Evolutionary conservation across 78 protist species (phyloP), one percentile per base, ranked within the genome.

Genomic region (Isochrysis galbana): DNA sequence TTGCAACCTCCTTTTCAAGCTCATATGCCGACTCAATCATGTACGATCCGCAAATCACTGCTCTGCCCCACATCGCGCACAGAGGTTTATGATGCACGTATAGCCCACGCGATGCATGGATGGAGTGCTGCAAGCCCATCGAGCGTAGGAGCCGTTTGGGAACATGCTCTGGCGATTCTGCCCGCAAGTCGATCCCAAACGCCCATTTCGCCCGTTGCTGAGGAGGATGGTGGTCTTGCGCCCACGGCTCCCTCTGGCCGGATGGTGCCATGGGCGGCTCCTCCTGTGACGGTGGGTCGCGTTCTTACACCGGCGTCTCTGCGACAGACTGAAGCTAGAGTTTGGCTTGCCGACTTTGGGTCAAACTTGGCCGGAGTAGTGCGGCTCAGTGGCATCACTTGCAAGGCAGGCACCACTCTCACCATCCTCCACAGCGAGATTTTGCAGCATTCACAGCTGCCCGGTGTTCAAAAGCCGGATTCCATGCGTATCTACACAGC

Each of bases 341-440:
- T 45, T 7, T 87, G 22, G 47, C 34, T 93, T n/a, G 44, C 83
- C 22, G 94, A 91, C 90, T 91, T 91, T 34, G 94, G 94, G 32
- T 47, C 2, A 21, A 87, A 72, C 69, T 32, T 69, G 32, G 77
- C 90, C 32, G 94, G 94, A 42, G 87, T 78, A 47, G 2, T 10
- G 38, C 54, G 70, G 23, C 38, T 93, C 47, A 90, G 19, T 5
- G 32, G 4, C 55, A 34, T 67, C 84, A 34, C 7, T 21, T 17
- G 61, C 92, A 21, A 5, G 42, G 1, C 5, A 5, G 92, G 92
- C 41, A 23, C 46, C 44, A 39, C 10, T 5, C 29, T 93, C n/a
- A 87, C 74, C n/a, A 11, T 93, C 55, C 86, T 72, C 34, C 89
- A 89, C 77, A 91, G 77, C 7, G 94, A 93, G 82, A 54, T 93